Base-by-base conservation (phyloP, 1,139 yeast genomes). In the Pichia sp. region DNA sequence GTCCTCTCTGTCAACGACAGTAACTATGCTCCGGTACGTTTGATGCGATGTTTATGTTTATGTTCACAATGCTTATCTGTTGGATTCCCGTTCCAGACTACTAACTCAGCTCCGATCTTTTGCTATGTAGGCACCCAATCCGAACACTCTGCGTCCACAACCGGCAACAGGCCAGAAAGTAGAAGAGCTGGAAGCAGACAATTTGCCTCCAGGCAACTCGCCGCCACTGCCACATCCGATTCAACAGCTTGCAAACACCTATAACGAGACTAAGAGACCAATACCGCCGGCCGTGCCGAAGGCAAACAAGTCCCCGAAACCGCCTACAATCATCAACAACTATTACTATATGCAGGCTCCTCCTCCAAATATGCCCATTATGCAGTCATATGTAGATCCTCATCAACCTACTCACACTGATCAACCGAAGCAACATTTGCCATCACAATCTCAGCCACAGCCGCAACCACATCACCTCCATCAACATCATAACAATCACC, bases 11-110 rank as follows among this genome's bases (percentile, higher is more conserved):
- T 62, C 10, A 59, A 55, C 33, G 68, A 61, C 50, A 66, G 69
- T 46, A 57, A 66, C 50, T 67, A 67, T 58, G 56, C 55, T 7
- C 69, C 70, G 2, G 68, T 64, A 62, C 24, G 67, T 62, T 8
- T 4, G 9, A 7, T 20, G 36, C 9, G 10, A 6, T 30, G 12
- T 33, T 44, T 20, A 27, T 27, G 29, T 27, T 38, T 9, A 14
- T 3, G 20, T 31, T 43, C 17, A 41, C 46, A 20, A 27, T 6
- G 3, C 17, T 12, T 27, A 27, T 27, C 6, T 27, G 29, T 27
- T 27, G 4, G 29, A 27, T 7, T 27, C 29, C 6, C 29, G 6
- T 27, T 27, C 29, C 29, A 27, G 29, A 27, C 6, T 27, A 27
- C 29, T 27, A 27, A 27, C 29, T 20, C 9, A 14, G 9, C 9